Percentiles rank a stretch among this genome's conserved stretches.
Conservation (phyloP, 2,329 filamentous ascomycete species). For the Huntiella decipiens region DNA sequence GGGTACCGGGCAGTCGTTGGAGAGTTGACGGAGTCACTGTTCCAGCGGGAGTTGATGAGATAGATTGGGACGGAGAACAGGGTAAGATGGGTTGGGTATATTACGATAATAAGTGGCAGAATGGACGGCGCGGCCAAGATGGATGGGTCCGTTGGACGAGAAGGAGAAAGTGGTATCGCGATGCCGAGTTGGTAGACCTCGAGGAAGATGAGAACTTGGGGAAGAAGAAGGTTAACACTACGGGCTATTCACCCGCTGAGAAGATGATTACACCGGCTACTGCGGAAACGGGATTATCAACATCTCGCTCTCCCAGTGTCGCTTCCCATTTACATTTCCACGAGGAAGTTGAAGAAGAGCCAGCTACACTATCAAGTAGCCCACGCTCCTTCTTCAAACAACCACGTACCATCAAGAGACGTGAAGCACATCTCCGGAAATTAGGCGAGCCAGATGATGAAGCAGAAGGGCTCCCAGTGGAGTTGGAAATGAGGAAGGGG, state of each 20-base stretch:
- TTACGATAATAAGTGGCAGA: constrained; percentile 97
- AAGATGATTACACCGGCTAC: constrained; percentile 21
- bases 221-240: constrained; percentile 11
- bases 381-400: constrained; percentile 26
- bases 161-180: constrained; percentile 85
- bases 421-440: constrained; percentile 21
- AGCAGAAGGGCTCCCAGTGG: constrained; percentile 26
- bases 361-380: too few species aligned
- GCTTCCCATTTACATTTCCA: constrained; percentile 5
- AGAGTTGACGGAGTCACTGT: constrained; percentile 52
- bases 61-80: constrained; percentile 37
- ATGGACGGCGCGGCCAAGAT: constrained; percentile 65
- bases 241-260: constrained; percentile 20
- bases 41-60: constrained; percentile 29
- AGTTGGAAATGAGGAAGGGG: constrained; percentile 28
- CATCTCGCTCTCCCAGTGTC: not conserved
- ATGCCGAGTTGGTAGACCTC: constrained; percentile 81
- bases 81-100: constrained; percentile 79
- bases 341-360: not conserved
- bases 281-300: constrained; percentile 12
- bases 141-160: constrained; percentile 92
- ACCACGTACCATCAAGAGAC: constrained; percentile 22
- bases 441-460: constrained; percentile 20
- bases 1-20: constrained; percentile 78
- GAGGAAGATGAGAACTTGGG: constrained; percentile 11